Evolutionary conservation across 768 basidiomycete genomes (phyloP).

Genomic region (Calocybe cyanea): DNA sequence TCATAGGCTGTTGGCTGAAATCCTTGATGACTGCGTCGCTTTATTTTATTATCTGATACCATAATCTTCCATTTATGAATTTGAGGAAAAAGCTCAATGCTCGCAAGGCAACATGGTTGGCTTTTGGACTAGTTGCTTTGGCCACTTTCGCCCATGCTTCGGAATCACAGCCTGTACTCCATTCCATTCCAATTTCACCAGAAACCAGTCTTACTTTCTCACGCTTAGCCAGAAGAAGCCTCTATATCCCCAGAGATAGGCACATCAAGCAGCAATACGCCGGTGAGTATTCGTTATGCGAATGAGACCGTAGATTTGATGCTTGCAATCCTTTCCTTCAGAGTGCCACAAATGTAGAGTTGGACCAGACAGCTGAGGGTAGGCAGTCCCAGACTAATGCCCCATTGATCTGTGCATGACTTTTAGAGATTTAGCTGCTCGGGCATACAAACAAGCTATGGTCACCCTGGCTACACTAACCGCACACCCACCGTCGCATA

Average conservation of each 20-base stretch:
- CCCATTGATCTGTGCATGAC: constrained; percentile 1
- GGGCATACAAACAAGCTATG: constrained; percentile 75
- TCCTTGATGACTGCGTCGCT: not conserved
- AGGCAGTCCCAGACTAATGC: constrained; percentile 2
- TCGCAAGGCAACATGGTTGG: constrained; percentile 54
- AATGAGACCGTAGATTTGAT: not conserved
- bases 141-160: constrained; percentile 41
- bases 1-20: too few relatives aligned
- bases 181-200: not conserved
- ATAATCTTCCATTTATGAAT: constrained; percentile 13
- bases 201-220: not conserved
- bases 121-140: constrained; percentile 55
- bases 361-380: constrained; percentile 54
- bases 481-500: constrained; percentile 52
- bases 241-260: not conserved
- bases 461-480: constrained; percentile 63
- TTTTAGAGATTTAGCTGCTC: constrained; percentile 42
- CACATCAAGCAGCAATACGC: not conserved
- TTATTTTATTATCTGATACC: not conserved
- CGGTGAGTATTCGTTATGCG: not conserved
- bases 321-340: not conserved
- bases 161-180: constrained; percentile 26
- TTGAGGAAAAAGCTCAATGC: constrained; percentile 28
- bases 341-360: constrained; percentile 25
- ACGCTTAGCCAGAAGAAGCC: constrained; percentile 2